Conservation (phyloP, 2,329 filamentous ascomycete genomes). For the Meredithiella fracta region DNA sequence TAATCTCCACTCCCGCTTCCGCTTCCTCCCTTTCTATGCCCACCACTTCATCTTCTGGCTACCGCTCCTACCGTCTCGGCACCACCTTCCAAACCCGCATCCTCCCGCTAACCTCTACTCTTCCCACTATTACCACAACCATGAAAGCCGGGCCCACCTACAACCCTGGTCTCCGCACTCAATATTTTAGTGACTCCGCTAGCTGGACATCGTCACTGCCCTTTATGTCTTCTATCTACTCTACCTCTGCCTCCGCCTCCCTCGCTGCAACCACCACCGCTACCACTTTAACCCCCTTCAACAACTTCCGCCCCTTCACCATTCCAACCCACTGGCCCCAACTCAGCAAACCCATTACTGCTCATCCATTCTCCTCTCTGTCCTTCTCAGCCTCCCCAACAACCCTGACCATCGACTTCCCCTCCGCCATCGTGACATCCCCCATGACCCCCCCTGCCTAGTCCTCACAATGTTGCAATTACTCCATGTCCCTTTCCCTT, state of each 20-base stretch:
- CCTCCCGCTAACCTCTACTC: background rate
- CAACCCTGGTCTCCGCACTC: background rate
- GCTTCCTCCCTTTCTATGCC: background rate
- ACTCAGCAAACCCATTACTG: background rate
- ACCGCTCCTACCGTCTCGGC: background rate
- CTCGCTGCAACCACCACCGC: background rate
- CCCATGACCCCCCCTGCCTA: background rate
- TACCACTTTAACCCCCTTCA: background rate
- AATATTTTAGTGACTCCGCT: background rate
- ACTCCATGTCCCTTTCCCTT: conserved; percentile 6
- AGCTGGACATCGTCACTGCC: background rate
- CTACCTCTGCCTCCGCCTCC: background rate
- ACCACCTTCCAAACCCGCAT: background rate
- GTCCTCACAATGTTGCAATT: conserved; percentile 5
- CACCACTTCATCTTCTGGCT: background rate
- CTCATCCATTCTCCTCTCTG: background rate
- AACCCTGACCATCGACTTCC: background rate
- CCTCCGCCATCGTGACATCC: conserved; percentile 2
- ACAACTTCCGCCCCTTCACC: background rate
- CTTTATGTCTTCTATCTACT: background rate
- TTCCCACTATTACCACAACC: too few species aligned
- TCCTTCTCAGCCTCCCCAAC: background rate
- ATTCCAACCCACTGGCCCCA: background rate
- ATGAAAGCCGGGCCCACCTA: conserved; percentile 2
- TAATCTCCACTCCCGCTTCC: background rate